Base-by-base conservation (phyloP, 1,139 yeast species). In the Protomyces gravidus region DNA sequence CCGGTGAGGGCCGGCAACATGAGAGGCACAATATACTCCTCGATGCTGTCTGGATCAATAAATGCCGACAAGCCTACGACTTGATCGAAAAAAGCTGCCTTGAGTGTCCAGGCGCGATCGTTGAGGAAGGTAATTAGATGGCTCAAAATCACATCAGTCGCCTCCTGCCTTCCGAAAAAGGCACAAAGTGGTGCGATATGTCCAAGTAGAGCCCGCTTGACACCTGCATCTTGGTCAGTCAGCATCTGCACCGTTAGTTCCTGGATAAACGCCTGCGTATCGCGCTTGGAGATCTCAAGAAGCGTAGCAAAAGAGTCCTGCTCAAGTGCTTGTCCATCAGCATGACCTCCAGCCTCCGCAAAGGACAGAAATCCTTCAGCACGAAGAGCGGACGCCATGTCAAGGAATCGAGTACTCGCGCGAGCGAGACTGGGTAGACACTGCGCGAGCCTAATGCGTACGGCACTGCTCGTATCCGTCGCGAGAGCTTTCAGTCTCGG, bases 111-210 rank as follows among this genome's bases (percentile, higher is more conserved):
- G 67, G 84, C 83, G 55, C 82, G 78, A 68, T 89, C 97, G 70
- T 94, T 94, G 63, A 94, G 73, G 68, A 89, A 94, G 0, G 97
- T 90, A 49, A 92, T 89, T 59, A 90, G 75, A 74, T 94, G 98
- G 47, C 96, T 90, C 52, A 94, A 72, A 15, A 94, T 83, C 47
- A 90, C 77, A 70, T 94, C 97, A 68, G 87, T 89, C 0, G 96
- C 86, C 66, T 83, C 86, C 58, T 89, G 95, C 55, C 85, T 82
- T 0, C 97, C 97, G 69, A 94, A 85, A 64, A 85, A 86, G 21
- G 83, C 77, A 67, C 97, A 88, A 5, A 94, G 72, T 0, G 92
- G 88, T 11, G 85, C 74, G 21, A 90, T 84, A 62, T 86, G 81
- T 47, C 77, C 73, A 53, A 94, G 75, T 17, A 92, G 71, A 0